A percentile compares a stretch with the other conserved stretches of the same genome.
These are phyloP conservation scores for Biancaea sappan DNA, from an alignment of 306 rosid genomes.

Conservation along the genomic window DNA sequence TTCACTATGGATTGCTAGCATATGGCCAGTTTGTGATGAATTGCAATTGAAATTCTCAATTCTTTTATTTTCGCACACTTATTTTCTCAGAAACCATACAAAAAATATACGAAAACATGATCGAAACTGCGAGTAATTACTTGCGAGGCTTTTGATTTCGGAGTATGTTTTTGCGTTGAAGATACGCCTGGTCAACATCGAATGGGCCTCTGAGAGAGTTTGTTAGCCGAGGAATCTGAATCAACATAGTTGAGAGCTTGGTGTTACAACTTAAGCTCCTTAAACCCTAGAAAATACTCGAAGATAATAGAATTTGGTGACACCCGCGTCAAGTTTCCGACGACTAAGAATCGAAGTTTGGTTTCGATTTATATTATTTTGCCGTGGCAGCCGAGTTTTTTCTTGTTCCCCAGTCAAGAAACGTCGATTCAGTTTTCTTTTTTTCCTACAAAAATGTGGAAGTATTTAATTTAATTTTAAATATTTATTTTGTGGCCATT, in stretches of 20 bases:
- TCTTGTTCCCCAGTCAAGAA: neutral
- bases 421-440: neutral
- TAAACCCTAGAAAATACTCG: neutral
- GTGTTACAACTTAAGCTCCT: neutral
- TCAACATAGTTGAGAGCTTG: slow-evolving; percentile 31
- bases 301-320: neutral
- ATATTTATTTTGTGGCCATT: too few relatives aligned
- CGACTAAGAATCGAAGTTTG: neutral
- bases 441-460: too few relatives aligned
- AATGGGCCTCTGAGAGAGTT: slow-evolving; percentile 55
- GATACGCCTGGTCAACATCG: slow-evolving; percentile 52
- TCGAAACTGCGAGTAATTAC: slow-evolving; percentile 27
- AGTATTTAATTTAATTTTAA: too few relatives aligned
- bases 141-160: slow-evolving; percentile 38
- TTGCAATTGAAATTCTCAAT: neutral
- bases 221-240: slow-evolving; percentile 59
- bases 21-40: neutral
- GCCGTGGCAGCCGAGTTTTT: neutral
- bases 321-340: neutral
- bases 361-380: neutral
- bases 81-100: slow-evolving; percentile 17
- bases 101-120: neutral
- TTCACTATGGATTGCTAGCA: neutral
- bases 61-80: neutral
- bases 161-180: slow-evolving; percentile 49